These are phyloP conservation scores for Clavariopsis aquatica DNA, from an alignment of 495 filamentous ascomycete species.

Conservation along the genomic window DNA sequence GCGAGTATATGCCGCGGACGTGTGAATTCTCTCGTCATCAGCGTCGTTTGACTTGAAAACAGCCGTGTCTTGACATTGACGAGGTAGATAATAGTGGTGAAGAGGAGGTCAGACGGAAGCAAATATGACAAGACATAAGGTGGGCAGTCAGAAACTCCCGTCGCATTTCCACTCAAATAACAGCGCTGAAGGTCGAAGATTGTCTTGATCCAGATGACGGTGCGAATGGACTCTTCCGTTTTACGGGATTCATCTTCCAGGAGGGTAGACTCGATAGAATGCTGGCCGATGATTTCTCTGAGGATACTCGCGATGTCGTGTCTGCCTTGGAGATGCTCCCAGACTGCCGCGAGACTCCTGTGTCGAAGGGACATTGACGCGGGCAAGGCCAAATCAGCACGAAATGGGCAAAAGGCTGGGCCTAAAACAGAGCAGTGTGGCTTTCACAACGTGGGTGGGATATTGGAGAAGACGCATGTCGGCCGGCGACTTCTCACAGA, in stretches of 20 bases:
- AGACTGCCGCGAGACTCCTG: slow-evolving; percentile 25
- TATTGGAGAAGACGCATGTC: slow-evolving; percentile 24
- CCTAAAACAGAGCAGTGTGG: slow-evolving; percentile 24
- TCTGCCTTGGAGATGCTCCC: slow-evolving; percentile 28
- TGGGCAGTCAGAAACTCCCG: slow-evolving; percentile 31
- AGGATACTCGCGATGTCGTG: slow-evolving; percentile 34
- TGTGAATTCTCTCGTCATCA: slow-evolving; percentile 33
- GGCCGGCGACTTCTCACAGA: slow-evolving; percentile 10
- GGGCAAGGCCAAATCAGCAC: slow-evolving; percentile 1
- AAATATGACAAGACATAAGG: slow-evolving; percentile 33
- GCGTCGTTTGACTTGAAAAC: slow-evolving; percentile 31
- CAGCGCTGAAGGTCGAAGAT: slow-evolving; percentile 33
- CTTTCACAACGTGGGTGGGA: slow-evolving; percentile 21
- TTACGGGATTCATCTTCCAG: slow-evolving; percentile 17
- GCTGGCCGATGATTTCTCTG: slow-evolving; percentile 35
- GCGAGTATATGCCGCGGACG: slow-evolving; percentile 28
- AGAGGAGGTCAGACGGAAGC: slow-evolving; percentile 31
- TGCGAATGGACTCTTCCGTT: slow-evolving; percentile 18
- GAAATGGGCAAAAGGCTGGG: slow-evolving; percentile 10
- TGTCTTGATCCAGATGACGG: slow-evolving; percentile 37
- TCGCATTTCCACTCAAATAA: slow-evolving; percentile 28
- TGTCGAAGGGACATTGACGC: slow-evolving; percentile 33
- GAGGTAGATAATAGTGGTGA: slow-evolving; percentile 33
- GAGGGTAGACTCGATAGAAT: slow-evolving; percentile 25
- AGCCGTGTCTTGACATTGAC: slow-evolving; percentile 29